Evolutionary conservation across 1,139 yeast species (phyloP).

Genomic region (Diutina pseudorugosa): DNA sequence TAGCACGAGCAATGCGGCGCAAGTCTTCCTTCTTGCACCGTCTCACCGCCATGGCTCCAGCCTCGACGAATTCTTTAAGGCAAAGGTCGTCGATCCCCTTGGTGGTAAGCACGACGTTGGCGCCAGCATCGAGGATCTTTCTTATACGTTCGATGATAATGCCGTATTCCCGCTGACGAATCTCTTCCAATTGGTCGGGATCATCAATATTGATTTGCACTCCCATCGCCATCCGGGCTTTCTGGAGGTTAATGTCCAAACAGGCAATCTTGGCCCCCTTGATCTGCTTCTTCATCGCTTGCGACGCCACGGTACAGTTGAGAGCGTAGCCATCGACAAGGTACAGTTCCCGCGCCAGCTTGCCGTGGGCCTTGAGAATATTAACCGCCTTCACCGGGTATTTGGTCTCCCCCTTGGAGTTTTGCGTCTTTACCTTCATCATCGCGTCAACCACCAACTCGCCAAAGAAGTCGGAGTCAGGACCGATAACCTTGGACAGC

Average conservation of each 20-base stretch:
- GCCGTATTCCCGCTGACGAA: conserved; percentile 88
- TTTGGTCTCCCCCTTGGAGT: conserved; percentile 75
- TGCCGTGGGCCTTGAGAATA: conserved; percentile 92
- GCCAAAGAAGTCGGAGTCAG: conserved; percentile 85
- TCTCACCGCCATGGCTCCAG: conserved; percentile 95
- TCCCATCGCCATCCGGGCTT: conserved; percentile 97
- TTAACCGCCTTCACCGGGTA: conserved; percentile 98
- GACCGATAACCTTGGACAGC: conserved; percentile 96
- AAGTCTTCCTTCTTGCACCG: conserved; percentile 96
- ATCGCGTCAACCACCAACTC: conserved; percentile 91
- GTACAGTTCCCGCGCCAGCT: conserved; percentile 76
- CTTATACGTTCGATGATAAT: conserved; percentile 80
- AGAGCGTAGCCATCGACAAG: conserved; percentile 90
- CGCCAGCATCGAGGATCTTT: conserved; percentile 86
- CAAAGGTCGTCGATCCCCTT: conserved; percentile 98
- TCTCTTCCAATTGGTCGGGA: conserved; percentile 94
- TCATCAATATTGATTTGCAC: conserved; percentile 95
- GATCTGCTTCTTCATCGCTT: conserved; percentile 81
- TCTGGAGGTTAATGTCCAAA: conserved; percentile 87
- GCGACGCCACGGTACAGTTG: conserved; percentile 95
- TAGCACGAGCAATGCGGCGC: conserved; percentile 93
- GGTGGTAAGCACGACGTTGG: conserved; percentile 91
- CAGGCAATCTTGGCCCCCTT: conserved; percentile 79
- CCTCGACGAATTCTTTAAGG: conserved; percentile 89
- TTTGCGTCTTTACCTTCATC: conserved; percentile 87